A percentile compares a stretch with the other conserved stretches of the same genome.
These are phyloP conservation scores for Aspergillus pseudotamarii DNA, from an alignment of 2,329 filamentous ascomycete genomes.

Conservation along the genomic window DNA sequence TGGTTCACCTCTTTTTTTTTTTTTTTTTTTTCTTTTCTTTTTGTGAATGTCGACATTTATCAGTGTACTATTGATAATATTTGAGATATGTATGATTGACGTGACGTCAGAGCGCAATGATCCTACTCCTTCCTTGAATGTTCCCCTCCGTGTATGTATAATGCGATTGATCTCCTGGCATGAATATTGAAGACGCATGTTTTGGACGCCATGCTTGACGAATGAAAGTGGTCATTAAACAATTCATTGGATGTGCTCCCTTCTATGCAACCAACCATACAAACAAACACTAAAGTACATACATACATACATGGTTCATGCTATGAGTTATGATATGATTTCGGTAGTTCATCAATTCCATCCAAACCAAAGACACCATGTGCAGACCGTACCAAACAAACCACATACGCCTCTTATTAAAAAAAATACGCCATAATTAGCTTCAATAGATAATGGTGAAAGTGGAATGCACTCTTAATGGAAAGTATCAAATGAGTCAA, in stretches of 20 bases:
- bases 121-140: neutral
- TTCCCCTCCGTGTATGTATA: neutral
- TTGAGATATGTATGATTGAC: neutral
- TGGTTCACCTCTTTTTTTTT: too few species aligned
- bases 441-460: neutral
- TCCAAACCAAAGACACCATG: neutral
- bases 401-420: neutral
- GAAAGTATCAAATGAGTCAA: slow-evolving; percentile 18
- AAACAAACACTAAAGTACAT: neutral
- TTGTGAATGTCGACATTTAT: neutral
- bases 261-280: neutral
- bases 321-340: neutral
- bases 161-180: neutral
- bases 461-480: neutral
- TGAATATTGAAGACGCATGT: neutral
- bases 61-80: neutral
- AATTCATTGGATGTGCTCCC: neutral
- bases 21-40: neutral
- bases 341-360: neutral
- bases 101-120: neutral
- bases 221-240: slow-evolving; percentile 1
- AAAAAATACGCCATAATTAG: neutral
- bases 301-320: neutral
- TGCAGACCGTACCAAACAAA: neutral
- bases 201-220: neutral